A percentile compares a stretch with the other conserved stretches of the same genome.
These are phyloP conservation scores for Chrysoporthe cubensis DNA, from an alignment of 2,329 filamentous ascomycete species.

Conservation along the genomic window DNA sequence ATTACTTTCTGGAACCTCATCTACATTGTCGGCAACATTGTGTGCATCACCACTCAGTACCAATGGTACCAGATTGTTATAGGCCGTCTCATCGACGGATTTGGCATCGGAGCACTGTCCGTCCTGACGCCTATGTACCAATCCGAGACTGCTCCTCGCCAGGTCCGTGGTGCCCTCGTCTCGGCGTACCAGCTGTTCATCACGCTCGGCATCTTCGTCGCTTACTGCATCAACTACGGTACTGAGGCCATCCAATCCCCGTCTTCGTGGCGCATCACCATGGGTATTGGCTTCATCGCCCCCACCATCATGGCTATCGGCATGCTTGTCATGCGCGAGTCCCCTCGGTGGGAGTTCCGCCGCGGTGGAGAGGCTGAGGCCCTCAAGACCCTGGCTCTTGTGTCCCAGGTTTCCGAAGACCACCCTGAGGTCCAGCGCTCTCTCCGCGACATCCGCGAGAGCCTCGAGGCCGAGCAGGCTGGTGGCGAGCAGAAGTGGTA, in stretches of 20 bases:
- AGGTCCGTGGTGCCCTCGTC: slow-evolving; percentile 50
- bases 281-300: slow-evolving; percentile 58
- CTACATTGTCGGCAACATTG: slow-evolving; percentile 66
- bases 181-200: slow-evolving; percentile 40
- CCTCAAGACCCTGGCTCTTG: slow-evolving; percentile 27
- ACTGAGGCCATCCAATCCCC: slow-evolving; percentile 48
- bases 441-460: slow-evolving; percentile 28
- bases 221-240: slow-evolving; percentile 56
- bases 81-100: slow-evolving; percentile 68
- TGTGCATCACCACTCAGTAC: slow-evolving; percentile 63
- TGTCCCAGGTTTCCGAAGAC: slow-evolving; percentile 14
- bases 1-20: slow-evolving; percentile 57
- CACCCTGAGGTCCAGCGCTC: slow-evolving; percentile 28
- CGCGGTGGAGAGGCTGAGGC: slow-evolving; percentile 26
- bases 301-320: slow-evolving; percentile 57
- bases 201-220: slow-evolving; percentile 33
- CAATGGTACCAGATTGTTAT: slow-evolving; percentile 69
- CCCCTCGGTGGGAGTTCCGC: slow-evolving; percentile 52
- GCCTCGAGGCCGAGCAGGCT: slow-evolving; percentile 28
- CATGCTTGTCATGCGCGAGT: slow-evolving; percentile 58
- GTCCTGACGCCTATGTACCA: slow-evolving; percentile 71
- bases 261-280: slow-evolving; percentile 65
- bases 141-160: slow-evolving; percentile 63
- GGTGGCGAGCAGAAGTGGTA: slow-evolving; percentile 29
- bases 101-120: slow-evolving; percentile 69